Conservation (phyloP, 1,139 yeast species). For the Hyphopichia pseudoburtonii region DNA sequence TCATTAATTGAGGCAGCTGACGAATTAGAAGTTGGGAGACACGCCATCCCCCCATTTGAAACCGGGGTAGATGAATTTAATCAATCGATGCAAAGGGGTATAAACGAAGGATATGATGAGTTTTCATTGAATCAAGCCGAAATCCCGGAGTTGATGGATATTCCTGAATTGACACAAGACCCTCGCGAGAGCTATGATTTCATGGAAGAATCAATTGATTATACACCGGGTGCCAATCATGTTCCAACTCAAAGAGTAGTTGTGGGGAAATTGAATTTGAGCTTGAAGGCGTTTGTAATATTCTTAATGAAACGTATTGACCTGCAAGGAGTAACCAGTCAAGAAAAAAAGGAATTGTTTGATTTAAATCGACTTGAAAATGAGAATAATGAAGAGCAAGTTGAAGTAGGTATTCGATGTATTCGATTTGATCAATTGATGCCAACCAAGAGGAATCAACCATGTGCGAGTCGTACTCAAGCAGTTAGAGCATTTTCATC, state of each 20-base stretch:
- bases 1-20: slow-evolving; percentile 9
- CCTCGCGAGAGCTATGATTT: slow-evolving; percentile 1
- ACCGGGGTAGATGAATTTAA: background rate
- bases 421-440: slow-evolving; percentile 12
- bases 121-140: no score
- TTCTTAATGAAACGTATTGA: slow-evolving; percentile 12
- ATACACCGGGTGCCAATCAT: slow-evolving; percentile 11
- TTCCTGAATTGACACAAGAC: no score
- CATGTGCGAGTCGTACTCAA: slow-evolving; percentile 18
- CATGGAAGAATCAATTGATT: slow-evolving; percentile 10
- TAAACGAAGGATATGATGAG: background rate
- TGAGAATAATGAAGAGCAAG: slow-evolving; percentile 6
- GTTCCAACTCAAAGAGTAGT: slow-evolving; percentile 7
- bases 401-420: slow-evolving; percentile 9
- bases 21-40: slow-evolving; percentile 18
- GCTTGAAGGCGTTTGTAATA: slow-evolving; percentile 13
- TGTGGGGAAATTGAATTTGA: slow-evolving; percentile 7
- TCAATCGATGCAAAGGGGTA: background rate
- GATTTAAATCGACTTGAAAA: slow-evolving; percentile 5
- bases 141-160: no score
- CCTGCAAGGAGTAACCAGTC: background rate
- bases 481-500: slow-evolving; percentile 43
- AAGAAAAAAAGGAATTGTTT: background rate
- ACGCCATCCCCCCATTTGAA: background rate
- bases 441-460: slow-evolving; percentile 14